Percentiles rank a stretch among this genome's conserved stretches.
Evolutionary conservation across 495 filamentous ascomycete species (phyloP).

Genomic region (Lophiotrema nucula): DNA sequence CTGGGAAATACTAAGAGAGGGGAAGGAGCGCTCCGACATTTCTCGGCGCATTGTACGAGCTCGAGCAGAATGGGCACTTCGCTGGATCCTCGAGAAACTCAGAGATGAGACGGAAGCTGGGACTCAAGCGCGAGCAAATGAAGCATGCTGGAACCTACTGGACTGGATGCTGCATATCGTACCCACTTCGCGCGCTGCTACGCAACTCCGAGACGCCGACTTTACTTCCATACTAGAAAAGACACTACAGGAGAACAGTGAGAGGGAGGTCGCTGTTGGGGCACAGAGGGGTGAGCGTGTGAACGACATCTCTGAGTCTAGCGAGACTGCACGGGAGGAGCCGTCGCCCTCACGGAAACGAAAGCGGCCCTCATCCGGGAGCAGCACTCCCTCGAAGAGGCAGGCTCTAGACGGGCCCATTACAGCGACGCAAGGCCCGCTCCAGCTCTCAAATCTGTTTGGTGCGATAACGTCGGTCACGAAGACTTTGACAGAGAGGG

Average conservation of each 20-base stretch:
- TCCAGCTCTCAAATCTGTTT: constrained; percentile 15
- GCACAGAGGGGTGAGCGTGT: neutral
- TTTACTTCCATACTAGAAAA: constrained; percentile 30
- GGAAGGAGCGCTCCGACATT: constrained; percentile 25
- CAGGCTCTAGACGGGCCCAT: neutral
- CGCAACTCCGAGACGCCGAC: constrained; percentile 18
- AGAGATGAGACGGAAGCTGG: constrained; percentile 39
- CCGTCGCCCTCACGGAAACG: constrained; percentile 23
- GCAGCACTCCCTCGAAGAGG: constrained; percentile 12
- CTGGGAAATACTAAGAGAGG: constrained; percentile 28
- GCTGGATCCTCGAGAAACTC: constrained; percentile 66
- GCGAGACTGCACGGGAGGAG: constrained; percentile 25
- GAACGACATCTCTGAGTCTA: constrained; percentile 14
- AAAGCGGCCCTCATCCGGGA: constrained; percentile 18
- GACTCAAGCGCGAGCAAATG: constrained; percentile 25
- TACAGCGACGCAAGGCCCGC: too few relatives aligned
- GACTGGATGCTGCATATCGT: constrained; percentile 23
- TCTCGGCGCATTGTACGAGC: constrained; percentile 38
- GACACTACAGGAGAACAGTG: constrained; percentile 29
- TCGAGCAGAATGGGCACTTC: constrained; percentile 65
- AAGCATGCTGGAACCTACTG: constrained; percentile 32
- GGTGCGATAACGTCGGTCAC: constrained; percentile 9
- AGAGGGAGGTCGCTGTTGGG: neutral
- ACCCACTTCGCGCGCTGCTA: constrained; percentile 26
- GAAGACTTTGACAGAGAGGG: constrained; percentile 41